Evolutionary conservation across 164 flowering plant species (phyloP).

Genomic region (Chimonanthus salicifolius): DNA sequence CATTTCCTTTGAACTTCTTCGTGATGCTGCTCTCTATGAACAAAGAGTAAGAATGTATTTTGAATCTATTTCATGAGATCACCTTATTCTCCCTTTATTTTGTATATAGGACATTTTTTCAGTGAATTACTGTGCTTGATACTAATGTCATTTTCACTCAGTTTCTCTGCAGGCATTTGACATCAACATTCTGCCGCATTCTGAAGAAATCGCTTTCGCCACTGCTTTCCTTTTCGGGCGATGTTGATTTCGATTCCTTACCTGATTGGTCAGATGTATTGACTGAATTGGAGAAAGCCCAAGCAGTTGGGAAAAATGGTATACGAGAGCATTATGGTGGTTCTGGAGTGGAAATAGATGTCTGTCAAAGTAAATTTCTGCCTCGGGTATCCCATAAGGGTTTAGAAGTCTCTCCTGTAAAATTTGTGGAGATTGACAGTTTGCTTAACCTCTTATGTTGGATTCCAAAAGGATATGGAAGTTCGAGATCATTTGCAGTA

Average conservation of each 20-base stretch:
- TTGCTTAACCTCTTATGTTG: constrained; percentile 55
- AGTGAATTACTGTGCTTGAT: constrained; percentile 7
- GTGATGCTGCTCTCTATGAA: constrained; percentile 56
- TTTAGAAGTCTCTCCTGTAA: neutral
- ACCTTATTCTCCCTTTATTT: neutral
- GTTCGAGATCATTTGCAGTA: constrained; percentile 31
- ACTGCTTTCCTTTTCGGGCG: constrained; percentile 21
- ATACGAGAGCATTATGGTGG: constrained; percentile 7
- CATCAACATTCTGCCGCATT: constrained; percentile 43
- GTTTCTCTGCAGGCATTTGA: constrained; percentile 74
- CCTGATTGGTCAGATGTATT: constrained; percentile 54
- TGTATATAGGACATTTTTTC: neutral
- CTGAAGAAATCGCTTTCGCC: constrained; percentile 40
- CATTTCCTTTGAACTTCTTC: constrained; percentile 53
- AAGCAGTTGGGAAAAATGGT: constrained; percentile 9
- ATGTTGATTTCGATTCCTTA: constrained; percentile 26
- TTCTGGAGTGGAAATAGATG: constrained; percentile 4
- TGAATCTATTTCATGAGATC: neutral
- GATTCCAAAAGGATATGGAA: constrained; percentile 55
- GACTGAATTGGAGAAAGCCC: constrained; percentile 28
- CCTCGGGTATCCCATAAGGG: constrained; percentile 1
- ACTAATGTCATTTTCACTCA: constrained; percentile 30
- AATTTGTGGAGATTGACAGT: constrained; percentile 21
- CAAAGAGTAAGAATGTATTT: constrained; percentile 52
- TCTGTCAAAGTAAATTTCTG: constrained; percentile 10